These are phyloP conservation scores for Cladosporium colombiae DNA, from an alignment of 2,329 filamentous ascomycete genomes.

Conservation along the genomic window DNA sequence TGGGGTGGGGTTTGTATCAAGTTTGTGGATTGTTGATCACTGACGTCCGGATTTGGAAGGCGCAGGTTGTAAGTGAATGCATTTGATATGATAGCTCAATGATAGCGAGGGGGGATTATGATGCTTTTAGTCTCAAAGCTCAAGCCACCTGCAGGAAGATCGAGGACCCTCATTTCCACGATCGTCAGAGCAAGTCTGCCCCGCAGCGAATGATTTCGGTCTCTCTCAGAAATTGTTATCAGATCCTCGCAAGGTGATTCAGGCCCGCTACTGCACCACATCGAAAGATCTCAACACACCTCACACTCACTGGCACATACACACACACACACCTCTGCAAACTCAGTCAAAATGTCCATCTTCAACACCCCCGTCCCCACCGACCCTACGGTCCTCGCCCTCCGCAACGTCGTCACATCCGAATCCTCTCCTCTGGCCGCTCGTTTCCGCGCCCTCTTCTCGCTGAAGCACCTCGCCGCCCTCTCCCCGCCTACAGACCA, in stretches of 20 bases:
- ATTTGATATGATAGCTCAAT: neutral
- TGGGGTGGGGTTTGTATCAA: neutral
- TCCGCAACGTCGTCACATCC: conserved; percentile 75
- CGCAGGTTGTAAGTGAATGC: conserved; percentile 4
- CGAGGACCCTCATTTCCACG: neutral
- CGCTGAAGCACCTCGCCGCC: conserved; percentile 87
- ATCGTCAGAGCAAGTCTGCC: neutral
- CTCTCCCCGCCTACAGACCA: conserved; percentile 59
- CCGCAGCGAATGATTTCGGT: conserved; percentile 10
- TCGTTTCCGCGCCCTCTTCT: conserved; percentile 95
- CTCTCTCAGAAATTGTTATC: conserved; percentile 8
- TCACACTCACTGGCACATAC: neutral
- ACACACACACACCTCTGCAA: neutral
- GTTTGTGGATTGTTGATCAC: neutral
- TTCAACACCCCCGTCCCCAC: conserved; percentile 19
- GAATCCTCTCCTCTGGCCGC: conserved; percentile 81
- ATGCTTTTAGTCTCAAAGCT: neutral
- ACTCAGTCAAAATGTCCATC: conserved; percentile 36
- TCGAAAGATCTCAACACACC: neutral
- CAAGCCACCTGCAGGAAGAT: neutral
- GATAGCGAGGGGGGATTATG: neutral
- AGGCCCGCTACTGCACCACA: neutral
- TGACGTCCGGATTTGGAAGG: neutral
- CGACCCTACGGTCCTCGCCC: conserved; percentile 56
- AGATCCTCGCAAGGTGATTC: conserved; percentile 2